phyloP scores from a whole-genome alignment of 139 green algal species.

The Closterium sp. region DNA sequence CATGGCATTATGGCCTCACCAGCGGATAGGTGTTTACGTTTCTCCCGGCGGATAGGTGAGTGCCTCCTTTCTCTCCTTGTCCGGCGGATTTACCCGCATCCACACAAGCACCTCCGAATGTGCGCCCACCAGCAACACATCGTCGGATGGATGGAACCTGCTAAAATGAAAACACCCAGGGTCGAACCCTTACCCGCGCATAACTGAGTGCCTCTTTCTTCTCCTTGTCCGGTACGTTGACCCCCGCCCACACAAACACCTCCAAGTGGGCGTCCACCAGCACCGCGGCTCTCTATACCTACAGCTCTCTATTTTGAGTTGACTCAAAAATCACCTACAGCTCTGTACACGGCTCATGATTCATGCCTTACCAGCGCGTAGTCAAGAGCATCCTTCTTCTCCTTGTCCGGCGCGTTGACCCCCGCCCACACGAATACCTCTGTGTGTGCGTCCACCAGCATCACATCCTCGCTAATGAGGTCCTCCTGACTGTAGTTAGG shows the following conservation, averaged over 20 bases:
- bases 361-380: conserved; percentile 31
- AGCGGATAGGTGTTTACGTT: no score
- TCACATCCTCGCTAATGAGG: conserved; percentile 48
- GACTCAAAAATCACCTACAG: no score
- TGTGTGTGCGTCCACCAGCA: conserved; percentile 48
- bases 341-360: no score
- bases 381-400: conserved; percentile 41
- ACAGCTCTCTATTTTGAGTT: no score
- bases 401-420: conserved; percentile 28
- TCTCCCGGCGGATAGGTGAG: no score
- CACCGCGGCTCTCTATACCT: no score
- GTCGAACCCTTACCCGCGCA: no score
- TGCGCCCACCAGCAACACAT: conserved; percentile 53
- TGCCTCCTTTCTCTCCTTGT: conserved; percentile 39
- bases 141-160: no score
- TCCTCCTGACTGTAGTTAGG: conserved; percentile 52
- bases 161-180: no score
- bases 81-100: conserved; percentile 28
- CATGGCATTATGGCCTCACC: no score
- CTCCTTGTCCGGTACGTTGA: conserved; percentile 35
- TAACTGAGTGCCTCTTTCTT: conserved; percentile 10
- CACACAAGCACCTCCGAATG: conserved; percentile 47
- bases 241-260: conserved; percentile 48
- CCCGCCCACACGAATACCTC: conserved; percentile 54
- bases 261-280: conserved; percentile 42